A percentile compares a stretch with the other conserved stretches of the same genome.
Evolutionary conservation across 2,329 filamentous ascomycete genomes (phyloP).

Genomic region (Fusarium fujikuroi): DNA sequence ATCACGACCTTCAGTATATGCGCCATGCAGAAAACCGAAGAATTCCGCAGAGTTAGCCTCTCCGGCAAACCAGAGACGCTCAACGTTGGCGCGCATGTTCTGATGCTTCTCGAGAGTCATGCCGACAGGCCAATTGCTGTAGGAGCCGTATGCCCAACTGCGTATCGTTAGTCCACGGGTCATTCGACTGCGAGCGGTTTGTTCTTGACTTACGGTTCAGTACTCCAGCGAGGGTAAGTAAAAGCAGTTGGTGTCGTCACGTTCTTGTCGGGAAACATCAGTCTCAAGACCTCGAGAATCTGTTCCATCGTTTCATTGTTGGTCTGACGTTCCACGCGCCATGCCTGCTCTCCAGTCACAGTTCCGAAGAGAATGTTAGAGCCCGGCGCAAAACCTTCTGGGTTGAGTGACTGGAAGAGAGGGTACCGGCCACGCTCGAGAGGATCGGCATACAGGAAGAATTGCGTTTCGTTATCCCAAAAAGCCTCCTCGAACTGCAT

Average conservation of each 20-base stretch:
- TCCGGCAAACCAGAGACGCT: conserved; percentile 71
- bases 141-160: conserved; percentile 66
- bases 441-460: conserved; percentile 58
- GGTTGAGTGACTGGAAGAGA: conserved; percentile 71
- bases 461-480: conserved; percentile 62
- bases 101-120: conserved; percentile 73
- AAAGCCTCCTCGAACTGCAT: conserved; percentile 75
- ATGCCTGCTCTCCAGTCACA: conserved; percentile 42
- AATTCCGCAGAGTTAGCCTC: conserved; percentile 72
- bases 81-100: conserved; percentile 73
- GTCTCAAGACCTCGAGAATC: conserved; percentile 65
- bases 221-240: conserved; percentile 60
- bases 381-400: conserved; percentile 66
- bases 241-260: conserved; percentile 71
- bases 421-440: conserved; percentile 59
- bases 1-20: conserved; percentile 66
- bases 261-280: conserved; percentile 68
- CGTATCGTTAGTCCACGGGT: background rate
- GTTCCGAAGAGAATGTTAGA: conserved; percentile 75
- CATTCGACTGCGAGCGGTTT: fast-evolving
- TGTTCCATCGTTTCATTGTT: conserved; percentile 68
- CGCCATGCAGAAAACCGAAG: conserved; percentile 73
- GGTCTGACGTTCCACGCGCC: conserved; percentile 67
- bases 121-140: conserved; percentile 74
- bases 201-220: conserved; percentile 33